phyloP scores from a whole-genome alignment of 139 green algal genomes.

The Desmodesmus armatus region DNA sequence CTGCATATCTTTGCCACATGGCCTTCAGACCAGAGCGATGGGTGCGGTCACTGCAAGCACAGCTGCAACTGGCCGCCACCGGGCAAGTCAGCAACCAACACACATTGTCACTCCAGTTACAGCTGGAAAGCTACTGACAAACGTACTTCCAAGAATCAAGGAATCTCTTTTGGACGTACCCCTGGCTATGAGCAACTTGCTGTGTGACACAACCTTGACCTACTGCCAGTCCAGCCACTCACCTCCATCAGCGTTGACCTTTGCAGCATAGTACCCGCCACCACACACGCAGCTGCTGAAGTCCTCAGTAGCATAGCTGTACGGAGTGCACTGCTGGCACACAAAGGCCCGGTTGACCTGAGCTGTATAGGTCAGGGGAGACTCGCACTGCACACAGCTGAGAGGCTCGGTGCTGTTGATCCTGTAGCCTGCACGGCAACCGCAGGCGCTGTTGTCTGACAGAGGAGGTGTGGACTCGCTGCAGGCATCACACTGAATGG shows the following conservation, averaged over 20 bases:
- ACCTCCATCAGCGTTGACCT: too few relatives aligned
- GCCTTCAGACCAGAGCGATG: too few relatives aligned
- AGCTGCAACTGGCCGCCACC: too few relatives aligned
- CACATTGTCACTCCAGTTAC: too few relatives aligned
- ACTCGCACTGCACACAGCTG: not conserved
- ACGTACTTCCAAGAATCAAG: too few relatives aligned
- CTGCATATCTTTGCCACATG: not conserved
- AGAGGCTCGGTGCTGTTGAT: constrained; percentile 6
- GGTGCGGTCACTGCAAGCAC: too few relatives aligned
- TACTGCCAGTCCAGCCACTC: too few relatives aligned
- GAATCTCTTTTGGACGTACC: too few relatives aligned
- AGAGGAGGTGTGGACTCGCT: not conserved
- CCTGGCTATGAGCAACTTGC: too few relatives aligned
- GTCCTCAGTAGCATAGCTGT: constrained; percentile 24
- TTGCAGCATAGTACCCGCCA: not conserved
- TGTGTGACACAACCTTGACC: too few relatives aligned
- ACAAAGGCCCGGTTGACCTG: constrained; percentile 5
- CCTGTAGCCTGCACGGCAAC: constrained; percentile 14
- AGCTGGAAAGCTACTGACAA: too few relatives aligned
- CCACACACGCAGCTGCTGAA: not conserved
- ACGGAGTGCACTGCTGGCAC: constrained; percentile 32
- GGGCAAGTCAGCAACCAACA: too few relatives aligned
- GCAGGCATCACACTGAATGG: not conserved
- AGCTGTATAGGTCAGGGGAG: constrained; percentile 11
- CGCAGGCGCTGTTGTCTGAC: not conserved